A percentile compares a stretch with the other conserved stretches of the same genome.
Evolutionary conservation across 805 yeast species (phyloP).

Genomic region (Naumovozyma baii): DNA sequence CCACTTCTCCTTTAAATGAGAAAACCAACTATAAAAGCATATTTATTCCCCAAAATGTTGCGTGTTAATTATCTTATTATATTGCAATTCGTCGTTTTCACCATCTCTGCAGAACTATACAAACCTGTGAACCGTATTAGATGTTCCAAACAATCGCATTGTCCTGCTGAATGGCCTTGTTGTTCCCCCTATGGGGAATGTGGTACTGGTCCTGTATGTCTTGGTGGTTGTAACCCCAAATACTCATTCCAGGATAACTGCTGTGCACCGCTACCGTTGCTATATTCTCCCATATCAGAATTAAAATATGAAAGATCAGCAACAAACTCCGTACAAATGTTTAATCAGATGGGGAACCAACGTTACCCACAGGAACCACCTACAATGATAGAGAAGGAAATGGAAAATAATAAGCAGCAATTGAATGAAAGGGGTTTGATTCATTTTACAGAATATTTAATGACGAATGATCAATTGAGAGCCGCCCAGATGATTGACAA

Average conservation of each 20-base stretch:
- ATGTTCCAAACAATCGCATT: slow-evolving; percentile 27
- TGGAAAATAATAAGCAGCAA: slow-evolving; percentile 1
- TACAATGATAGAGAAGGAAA: background rate
- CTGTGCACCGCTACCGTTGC: slow-evolving; percentile 71
- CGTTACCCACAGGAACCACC: background rate
- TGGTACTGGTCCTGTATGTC: slow-evolving; percentile 65
- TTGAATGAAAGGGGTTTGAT: slow-evolving; percentile 17
- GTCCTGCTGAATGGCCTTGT: slow-evolving; percentile 77
- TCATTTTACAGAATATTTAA: slow-evolving; percentile 21
- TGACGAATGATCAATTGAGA: too few relatives aligned
- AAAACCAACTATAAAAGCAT: too few relatives aligned
- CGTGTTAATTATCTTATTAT: too few relatives aligned
- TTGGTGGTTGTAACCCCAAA: slow-evolving; percentile 83
- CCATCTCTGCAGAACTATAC: slow-evolving; percentile 13
- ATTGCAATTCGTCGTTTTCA: too few relatives aligned
- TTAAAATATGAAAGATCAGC: background rate
- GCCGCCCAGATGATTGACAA: slow-evolving; percentile 43
- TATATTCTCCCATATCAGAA: slow-evolving; percentile 34
- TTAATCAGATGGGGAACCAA: background rate
- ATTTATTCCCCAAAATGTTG: too few relatives aligned
- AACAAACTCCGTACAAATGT: too few relatives aligned
- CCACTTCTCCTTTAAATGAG: too few relatives aligned
- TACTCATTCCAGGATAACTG: slow-evolving; percentile 54
- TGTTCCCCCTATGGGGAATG: slow-evolving; percentile 82
- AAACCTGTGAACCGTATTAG: slow-evolving; percentile 17